phyloP scores from a whole-genome alignment of 768 basidiomycete species.

The Mrakia blollopis region DNA sequence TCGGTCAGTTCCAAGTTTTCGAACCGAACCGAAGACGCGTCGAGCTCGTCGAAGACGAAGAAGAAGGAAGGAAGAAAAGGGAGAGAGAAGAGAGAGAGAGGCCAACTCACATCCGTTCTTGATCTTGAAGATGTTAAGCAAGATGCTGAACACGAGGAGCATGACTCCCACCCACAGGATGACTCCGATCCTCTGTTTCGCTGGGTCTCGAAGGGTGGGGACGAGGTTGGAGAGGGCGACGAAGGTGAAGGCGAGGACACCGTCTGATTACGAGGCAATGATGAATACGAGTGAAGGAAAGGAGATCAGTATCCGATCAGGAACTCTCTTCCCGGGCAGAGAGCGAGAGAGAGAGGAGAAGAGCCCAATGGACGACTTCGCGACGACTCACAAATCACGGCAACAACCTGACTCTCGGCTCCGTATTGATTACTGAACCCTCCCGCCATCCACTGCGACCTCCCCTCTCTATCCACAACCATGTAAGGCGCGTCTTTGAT shows the following conservation, averaged over 20 bases:
- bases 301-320: neutral
- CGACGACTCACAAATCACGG: slow-evolving; percentile 67
- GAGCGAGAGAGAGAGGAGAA: neutral
- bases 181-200: slow-evolving; percentile 74
- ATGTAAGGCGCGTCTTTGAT: slow-evolving; percentile 73
- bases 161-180: slow-evolving; percentile 83
- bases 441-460: slow-evolving; percentile 65
- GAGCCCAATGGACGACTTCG: no score
- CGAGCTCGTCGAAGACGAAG: slow-evolving; percentile 25
- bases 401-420: slow-evolving; percentile 83
- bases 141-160: slow-evolving; percentile 76
- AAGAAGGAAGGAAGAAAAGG: no score
- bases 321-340: no score
- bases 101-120: slow-evolving; percentile 72
- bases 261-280: slow-evolving; percentile 56
- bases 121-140: slow-evolving; percentile 78
- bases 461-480: slow-evolving; percentile 51
- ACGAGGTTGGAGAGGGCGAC: slow-evolving; percentile 63
- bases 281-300: neutral
- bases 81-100: neutral
- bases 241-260: slow-evolving; percentile 70
- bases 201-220: slow-evolving; percentile 61
- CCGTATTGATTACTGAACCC: slow-evolving; percentile 89
- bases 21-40: neutral
- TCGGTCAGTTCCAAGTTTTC: neutral